Conservation (phyloP, 345 rosid genomes). For the Corchorus olitorius region DNA sequence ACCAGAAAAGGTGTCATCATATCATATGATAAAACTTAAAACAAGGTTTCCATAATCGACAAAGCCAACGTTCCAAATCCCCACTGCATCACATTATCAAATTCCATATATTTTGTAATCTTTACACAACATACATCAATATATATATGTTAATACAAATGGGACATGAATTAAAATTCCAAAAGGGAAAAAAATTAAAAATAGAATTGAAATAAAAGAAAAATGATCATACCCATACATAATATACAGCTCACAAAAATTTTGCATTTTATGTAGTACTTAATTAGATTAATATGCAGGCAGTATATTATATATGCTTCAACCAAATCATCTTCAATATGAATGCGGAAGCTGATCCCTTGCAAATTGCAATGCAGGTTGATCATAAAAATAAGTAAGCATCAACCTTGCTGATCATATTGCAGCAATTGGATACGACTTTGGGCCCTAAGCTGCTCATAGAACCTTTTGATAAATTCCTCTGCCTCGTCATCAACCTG, state of each 20-base stretch:
- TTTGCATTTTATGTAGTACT: neutral
- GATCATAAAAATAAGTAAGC: too few relatives aligned
- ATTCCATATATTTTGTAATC: neutral
- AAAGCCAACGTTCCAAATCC: constrained; percentile 21
- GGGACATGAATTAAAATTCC: neutral
- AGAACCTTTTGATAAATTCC: constrained; percentile 58
- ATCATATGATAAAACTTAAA: neutral
- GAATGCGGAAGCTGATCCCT: neutral
- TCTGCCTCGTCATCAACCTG: constrained; percentile 56
- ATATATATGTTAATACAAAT: neutral
- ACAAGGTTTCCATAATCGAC: neutral
- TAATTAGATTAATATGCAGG: neutral
- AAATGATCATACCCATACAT: neutral
- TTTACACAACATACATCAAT: neutral
- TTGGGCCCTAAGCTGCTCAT: constrained; percentile 52
- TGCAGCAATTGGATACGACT: constrained; percentile 41
- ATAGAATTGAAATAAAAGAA: neutral
- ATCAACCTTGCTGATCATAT: constrained; percentile 16
- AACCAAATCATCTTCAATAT: neutral
- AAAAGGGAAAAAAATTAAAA: neutral
- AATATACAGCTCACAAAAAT: neutral
- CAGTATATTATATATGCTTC: neutral
- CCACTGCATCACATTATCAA: neutral
- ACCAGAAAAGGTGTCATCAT: neutral
- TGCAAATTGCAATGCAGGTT: too few relatives aligned